These are phyloP conservation scores for Arachis stenosperma DNA, from an alignment of 306 rosid species.

Conservation along the genomic window DNA sequence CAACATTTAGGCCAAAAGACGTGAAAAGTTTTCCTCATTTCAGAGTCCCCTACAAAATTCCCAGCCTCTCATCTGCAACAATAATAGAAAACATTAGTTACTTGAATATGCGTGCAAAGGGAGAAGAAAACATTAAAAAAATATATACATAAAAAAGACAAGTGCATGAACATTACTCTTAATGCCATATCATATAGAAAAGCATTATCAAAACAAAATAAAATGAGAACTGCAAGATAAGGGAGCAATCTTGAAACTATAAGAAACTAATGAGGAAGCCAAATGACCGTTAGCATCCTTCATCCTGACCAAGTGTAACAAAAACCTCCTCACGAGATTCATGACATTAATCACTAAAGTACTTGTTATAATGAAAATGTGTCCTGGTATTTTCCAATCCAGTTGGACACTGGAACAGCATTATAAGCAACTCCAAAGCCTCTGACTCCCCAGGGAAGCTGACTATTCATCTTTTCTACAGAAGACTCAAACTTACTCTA, in stretches of 20 bases:
- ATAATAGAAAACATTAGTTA: slow-evolving; percentile 28
- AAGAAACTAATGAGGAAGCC: slow-evolving; percentile 7
- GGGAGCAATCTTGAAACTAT: slow-evolving; percentile 5
- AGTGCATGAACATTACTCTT: slow-evolving; percentile 24
- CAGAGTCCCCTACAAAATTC: slow-evolving; percentile 18
- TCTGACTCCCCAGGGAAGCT: slow-evolving; percentile 24
- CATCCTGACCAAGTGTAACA: neutral
- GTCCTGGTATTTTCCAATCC: slow-evolving; percentile 17
- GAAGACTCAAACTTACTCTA: slow-evolving; percentile 27
- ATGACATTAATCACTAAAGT: neutral
- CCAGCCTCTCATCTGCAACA: slow-evolving; percentile 55
- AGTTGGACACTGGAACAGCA: slow-evolving; percentile 13
- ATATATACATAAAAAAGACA: slow-evolving; percentile 5
- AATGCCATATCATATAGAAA: slow-evolving; percentile 16
- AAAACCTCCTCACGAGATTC: slow-evolving; percentile 23
- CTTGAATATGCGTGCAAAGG: slow-evolving; percentile 25
- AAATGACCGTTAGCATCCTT: slow-evolving; percentile 17
- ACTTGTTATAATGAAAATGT: slow-evolving; percentile 27
- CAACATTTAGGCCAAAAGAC: neutral
- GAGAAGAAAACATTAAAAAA: neutral
- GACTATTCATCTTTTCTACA: slow-evolving; percentile 16
- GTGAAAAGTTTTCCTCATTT: slow-evolving; percentile 9
- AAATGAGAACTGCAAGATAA: slow-evolving; percentile 17
- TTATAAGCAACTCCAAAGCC: neutral
- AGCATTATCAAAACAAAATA: slow-evolving; percentile 31